Conservation (phyloP, 176 grass and related monocot species). For the Secale cereale region DNA sequence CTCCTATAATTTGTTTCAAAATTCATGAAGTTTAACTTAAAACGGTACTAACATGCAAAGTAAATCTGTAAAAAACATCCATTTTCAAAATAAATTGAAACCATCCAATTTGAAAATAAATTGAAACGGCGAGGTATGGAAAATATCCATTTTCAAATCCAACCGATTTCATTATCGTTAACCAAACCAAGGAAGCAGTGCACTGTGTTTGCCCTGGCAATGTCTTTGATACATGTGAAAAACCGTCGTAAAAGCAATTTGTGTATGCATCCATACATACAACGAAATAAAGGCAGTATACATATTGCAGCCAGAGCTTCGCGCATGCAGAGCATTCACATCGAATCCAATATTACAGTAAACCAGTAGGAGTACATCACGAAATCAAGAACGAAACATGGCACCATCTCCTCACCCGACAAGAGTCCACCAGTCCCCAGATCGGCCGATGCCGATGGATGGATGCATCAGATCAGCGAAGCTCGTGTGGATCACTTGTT, state of each 20-base stretch:
- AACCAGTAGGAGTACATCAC: background rate
- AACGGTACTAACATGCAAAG: too few species aligned
- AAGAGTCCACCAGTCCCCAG: background rate
- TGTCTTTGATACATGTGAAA: background rate
- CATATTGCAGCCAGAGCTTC: background rate
- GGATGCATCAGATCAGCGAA: too few species aligned
- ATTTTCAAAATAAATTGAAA: too few species aligned
- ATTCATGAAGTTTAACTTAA: too few species aligned
- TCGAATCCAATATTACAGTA: background rate
- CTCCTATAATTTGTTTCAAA: too few species aligned
- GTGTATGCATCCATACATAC: background rate
- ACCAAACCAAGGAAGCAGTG: too few species aligned
- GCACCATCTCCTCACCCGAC: background rate
- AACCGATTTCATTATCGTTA: too few species aligned
- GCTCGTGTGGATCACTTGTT: constrained; percentile 10
- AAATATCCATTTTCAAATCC: too few species aligned
- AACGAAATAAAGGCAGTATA: background rate
- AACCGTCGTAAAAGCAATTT: background rate
- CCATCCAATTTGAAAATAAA: too few species aligned
- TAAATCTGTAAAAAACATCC: too few species aligned
- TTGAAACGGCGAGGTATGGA: too few species aligned
- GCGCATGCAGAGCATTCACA: background rate
- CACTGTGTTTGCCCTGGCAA: too few species aligned
- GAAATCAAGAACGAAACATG: background rate
- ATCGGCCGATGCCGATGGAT: background rate